Percentiles rank a stretch among this genome's conserved stretches.
These are phyloP conservation scores for Mycena pura DNA, from an alignment of 768 basidiomycete species.

Conservation along the genomic window DNA sequence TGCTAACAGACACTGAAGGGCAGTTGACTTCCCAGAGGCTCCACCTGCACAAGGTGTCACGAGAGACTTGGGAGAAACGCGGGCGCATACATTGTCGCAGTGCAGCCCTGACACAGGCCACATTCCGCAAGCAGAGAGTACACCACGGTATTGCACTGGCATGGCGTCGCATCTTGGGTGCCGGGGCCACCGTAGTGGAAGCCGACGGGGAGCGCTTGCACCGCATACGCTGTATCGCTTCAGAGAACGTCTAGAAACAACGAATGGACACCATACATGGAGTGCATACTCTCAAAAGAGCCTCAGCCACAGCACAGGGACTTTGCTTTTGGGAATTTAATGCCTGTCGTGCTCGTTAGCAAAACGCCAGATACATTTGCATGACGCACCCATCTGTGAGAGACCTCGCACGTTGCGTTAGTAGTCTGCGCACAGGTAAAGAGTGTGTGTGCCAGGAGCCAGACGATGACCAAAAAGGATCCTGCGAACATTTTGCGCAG, in stretches of 20 bases:
- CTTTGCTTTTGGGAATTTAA: constrained; percentile 54
- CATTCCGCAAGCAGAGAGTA: constrained; percentile 53
- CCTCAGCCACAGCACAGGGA: constrained; percentile 42
- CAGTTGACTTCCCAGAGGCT: constrained; percentile 31
- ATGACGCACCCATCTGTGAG: constrained; percentile 47
- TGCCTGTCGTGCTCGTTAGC: constrained; percentile 34
- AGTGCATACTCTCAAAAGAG: constrained; percentile 41
- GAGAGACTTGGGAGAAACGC: background rate
- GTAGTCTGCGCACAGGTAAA: constrained; percentile 41
- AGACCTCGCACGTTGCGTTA: constrained; percentile 47
- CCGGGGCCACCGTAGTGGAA: constrained; percentile 37
- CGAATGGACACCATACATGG: constrained; percentile 29
- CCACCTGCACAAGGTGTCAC: constrained; percentile 21
- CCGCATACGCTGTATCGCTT: constrained; percentile 35
- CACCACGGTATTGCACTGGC: constrained; percentile 52
- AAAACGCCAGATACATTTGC: background rate
- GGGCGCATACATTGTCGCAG: constrained; percentile 37
- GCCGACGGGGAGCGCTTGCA: constrained; percentile 32
- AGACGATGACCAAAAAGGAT: constrained; percentile 22
- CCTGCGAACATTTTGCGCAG: constrained; percentile 13
- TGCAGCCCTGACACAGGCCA: constrained; percentile 47
- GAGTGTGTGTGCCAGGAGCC: constrained; percentile 24
- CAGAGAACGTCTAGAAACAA: background rate
- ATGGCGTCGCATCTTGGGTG: constrained; percentile 34
- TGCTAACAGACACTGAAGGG: constrained; percentile 18